Evolutionary conservation across 345 rosid species (phyloP).

Genomic region (Populus ilicifolia): DNA sequence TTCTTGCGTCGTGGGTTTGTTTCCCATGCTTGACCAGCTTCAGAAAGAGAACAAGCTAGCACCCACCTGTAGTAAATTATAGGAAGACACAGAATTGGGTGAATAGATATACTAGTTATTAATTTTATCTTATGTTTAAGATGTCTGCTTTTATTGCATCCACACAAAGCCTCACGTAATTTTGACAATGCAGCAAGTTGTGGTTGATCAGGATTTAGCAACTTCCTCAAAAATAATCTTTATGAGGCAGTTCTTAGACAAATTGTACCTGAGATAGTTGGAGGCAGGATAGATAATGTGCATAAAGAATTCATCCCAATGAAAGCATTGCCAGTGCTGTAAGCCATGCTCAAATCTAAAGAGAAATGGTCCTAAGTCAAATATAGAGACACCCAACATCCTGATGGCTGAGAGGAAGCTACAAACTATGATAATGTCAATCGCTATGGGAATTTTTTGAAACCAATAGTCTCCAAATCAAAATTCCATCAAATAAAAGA

Average conservation of each 20-base stretch:
- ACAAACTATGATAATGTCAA: no score
- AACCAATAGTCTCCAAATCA: no score
- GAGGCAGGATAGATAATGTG: neutral
- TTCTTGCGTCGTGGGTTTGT: constrained; percentile 21
- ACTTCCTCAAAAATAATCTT: neutral
- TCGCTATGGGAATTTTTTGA: no score
- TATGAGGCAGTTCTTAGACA: neutral
- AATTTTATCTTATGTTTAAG: neutral
- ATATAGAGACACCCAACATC: no score
- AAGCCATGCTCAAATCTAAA: no score
- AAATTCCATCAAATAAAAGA: no score
- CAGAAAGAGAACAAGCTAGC: neutral
- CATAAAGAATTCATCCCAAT: neutral
- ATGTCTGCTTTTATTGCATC: neutral
- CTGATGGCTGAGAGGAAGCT: no score
- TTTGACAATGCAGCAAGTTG: neutral
- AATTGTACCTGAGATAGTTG: neutral
- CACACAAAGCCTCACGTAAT: neutral
- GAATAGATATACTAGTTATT: no score
- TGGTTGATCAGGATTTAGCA: neutral
- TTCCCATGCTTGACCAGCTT: constrained; percentile 8
- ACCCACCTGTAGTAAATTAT: neutral
- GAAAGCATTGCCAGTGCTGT: no score
- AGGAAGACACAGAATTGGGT: neutral
- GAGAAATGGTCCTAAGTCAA: no score